Conservation (phyloP, 257 asterid species). For the Buddleja alternifolia region DNA sequence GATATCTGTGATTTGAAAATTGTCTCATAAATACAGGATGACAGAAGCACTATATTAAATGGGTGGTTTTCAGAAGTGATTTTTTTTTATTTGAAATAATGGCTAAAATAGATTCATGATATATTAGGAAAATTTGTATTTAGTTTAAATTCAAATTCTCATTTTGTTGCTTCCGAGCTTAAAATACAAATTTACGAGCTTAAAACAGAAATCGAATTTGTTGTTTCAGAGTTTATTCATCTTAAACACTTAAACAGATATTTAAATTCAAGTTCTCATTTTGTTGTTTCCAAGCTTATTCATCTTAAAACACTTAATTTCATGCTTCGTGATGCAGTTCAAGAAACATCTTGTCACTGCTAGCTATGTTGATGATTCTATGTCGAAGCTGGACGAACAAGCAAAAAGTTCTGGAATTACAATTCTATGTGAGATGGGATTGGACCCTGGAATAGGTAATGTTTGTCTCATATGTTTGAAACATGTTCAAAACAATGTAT, state of each 20-base stretch:
- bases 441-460: slow-evolving; percentile 98
- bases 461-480: background rate
- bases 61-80: background rate
- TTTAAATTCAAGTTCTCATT: background rate
- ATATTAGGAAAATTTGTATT: background rate
- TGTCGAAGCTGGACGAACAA: slow-evolving; percentile 73
- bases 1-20: slow-evolving; percentile 8
- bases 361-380: slow-evolving; percentile 90
- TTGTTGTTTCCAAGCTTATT: slow-evolving; percentile 1
- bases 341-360: slow-evolving; percentile 88
- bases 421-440: slow-evolving; percentile 96
- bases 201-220: too few relatives aligned
- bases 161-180: background rate
- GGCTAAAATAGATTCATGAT: background rate
- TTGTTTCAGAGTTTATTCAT: too few relatives aligned
- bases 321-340: slow-evolving; percentile 54
- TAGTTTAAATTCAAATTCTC: background rate
- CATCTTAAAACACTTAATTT: slow-evolving; percentile 10
- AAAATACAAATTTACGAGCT: too few relatives aligned
- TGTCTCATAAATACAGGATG: background rate
- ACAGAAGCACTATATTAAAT: background rate
- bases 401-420: slow-evolving; percentile 76
- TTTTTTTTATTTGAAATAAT: background rate
- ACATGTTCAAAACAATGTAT: background rate
- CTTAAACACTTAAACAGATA: background rate